phyloP scores from a whole-genome alignment of 148 eudicot genomes.

The Dianthus caryophyllus region DNA sequence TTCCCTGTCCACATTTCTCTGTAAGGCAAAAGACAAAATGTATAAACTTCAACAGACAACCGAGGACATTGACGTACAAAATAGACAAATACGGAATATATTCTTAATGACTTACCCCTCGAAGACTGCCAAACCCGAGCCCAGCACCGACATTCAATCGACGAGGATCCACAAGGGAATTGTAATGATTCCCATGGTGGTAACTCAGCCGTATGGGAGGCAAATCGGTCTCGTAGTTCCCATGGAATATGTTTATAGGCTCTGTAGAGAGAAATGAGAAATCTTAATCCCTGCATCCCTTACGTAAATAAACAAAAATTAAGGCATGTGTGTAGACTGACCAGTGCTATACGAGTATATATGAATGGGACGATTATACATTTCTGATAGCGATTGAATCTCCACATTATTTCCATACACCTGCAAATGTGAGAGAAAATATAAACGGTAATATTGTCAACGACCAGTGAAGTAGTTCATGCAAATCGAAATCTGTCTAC shows the following conservation, averaged over 20 bases:
- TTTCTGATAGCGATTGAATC: constrained; percentile 89
- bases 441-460: neutral
- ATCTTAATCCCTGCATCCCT: constrained; percentile 1
- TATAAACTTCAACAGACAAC: neutral
- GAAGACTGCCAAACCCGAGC: constrained; percentile 85
- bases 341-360: constrained; percentile 95
- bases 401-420: constrained; percentile 97
- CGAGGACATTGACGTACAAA: neutral
- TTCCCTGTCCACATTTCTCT: constrained; percentile 83
- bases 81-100: neutral
- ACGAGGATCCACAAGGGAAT: constrained; percentile 97
- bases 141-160: constrained; percentile 87
- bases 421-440: constrained; percentile 30
- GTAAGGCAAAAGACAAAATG: constrained; percentile 21
- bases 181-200: constrained; percentile 96
- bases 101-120: constrained; percentile 57
- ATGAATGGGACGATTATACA: constrained; percentile 99
- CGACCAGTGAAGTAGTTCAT: neutral
- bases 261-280: constrained; percentile 38
- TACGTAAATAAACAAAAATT: neutral
- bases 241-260: constrained; percentile 91
- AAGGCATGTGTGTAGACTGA: constrained; percentile 14
- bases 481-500: neutral
- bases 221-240: constrained; percentile 71
- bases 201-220: constrained; percentile 90